These are phyloP conservation scores for Raffaelea arxii DNA, from an alignment of 2,329 filamentous ascomycete species.

Conservation along the genomic window DNA sequence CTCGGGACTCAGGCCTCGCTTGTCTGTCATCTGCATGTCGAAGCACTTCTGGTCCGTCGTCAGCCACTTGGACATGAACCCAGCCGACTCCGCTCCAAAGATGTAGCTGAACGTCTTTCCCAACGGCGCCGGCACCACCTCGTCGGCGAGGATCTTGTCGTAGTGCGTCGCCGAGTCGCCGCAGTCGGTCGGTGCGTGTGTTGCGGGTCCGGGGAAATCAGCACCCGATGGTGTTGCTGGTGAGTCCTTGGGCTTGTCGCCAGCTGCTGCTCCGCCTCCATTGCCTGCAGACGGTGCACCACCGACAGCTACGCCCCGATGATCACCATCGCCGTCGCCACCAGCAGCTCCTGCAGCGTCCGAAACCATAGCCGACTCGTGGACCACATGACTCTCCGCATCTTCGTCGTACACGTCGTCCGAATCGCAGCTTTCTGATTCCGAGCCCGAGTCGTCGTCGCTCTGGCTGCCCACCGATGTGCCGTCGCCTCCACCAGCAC, in stretches of 20 bases:
- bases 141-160: slow-evolving; percentile 77
- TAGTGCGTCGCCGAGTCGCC: slow-evolving; percentile 71
- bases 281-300: slow-evolving; percentile 36
- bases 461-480: slow-evolving; percentile 38
- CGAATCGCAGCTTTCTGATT: slow-evolving; percentile 58
- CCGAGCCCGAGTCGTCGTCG: slow-evolving; percentile 46
- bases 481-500: no score
- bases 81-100: slow-evolving; percentile 70
- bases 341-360: slow-evolving; percentile 36
- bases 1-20: slow-evolving; percentile 65
- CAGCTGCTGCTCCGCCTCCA: slow-evolving; percentile 35
- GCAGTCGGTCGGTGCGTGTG: slow-evolving; percentile 79
- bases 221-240: slow-evolving; percentile 4
- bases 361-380: slow-evolving; percentile 24
- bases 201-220: slow-evolving; percentile 77
- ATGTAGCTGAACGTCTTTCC: slow-evolving; percentile 85
- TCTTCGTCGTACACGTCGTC: slow-evolving; percentile 74
- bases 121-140: slow-evolving; percentile 74
- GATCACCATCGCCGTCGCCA: slow-evolving; percentile 49
- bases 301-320: slow-evolving; percentile 66
- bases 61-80: slow-evolving; percentile 82
- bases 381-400: slow-evolving; percentile 58
- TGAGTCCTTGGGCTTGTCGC: slow-evolving; percentile 44
- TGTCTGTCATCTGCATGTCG: slow-evolving; percentile 81
- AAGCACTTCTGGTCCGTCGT: slow-evolving; percentile 78